phyloP scores from a whole-genome alignment of 106 monocot species.

The Agapanthus africanus region DNA sequence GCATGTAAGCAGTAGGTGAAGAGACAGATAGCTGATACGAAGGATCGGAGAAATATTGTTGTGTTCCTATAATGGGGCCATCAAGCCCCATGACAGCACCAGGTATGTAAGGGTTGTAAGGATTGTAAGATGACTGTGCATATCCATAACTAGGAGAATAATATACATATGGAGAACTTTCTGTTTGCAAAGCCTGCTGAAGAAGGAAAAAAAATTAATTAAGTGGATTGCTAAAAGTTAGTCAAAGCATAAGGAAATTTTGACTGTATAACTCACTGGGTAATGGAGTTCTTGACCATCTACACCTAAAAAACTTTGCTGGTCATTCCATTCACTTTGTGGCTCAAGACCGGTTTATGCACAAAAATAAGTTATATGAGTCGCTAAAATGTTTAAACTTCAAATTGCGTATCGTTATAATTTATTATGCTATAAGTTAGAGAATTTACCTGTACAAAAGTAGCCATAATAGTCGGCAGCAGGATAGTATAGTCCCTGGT shows the following conservation, averaged over 20 bases:
- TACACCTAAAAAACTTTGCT: constrained; percentile 17
- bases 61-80: constrained; percentile 35
- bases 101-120: constrained; percentile 59
- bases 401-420: too few species aligned
- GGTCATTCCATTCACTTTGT: constrained; percentile 51
- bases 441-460: constrained; percentile 12
- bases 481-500: constrained; percentile 65
- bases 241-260: neutral
- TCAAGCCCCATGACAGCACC: constrained; percentile 39
- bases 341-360: constrained; percentile 38
- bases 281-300: constrained; percentile 58
- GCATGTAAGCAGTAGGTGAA: constrained; percentile 3
- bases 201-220: constrained; percentile 2
- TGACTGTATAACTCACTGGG: constrained; percentile 17
- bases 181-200: constrained; percentile 55
- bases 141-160: constrained; percentile 63
- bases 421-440: too few species aligned
- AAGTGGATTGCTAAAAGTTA: neutral
- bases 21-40: constrained; percentile 2
- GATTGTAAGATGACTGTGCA: constrained; percentile 50
- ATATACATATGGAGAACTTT: constrained; percentile 53
- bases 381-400: neutral
- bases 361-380: neutral
- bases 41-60: constrained; percentile 33
- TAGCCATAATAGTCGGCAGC: constrained; percentile 51